A percentile compares a stretch with the other conserved stretches of the same genome.
Conservation (phyloP, 2,329 filamentous ascomycete species). For the Fonsecaea pedrosoi region DNA sequence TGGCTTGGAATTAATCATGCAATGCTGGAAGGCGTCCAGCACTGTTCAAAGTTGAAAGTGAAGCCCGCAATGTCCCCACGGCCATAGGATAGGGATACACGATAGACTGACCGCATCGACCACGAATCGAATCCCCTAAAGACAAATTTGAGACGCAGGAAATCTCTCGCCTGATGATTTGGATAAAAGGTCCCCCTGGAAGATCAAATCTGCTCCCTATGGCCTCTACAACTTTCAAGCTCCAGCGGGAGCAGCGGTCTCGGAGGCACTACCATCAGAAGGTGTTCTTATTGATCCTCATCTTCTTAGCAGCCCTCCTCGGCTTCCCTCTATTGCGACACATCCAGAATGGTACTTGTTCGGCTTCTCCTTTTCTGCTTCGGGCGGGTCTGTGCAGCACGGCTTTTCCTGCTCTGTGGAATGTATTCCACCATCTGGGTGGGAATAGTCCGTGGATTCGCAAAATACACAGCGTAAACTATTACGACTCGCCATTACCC, state of each 20-base stretch:
- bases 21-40: background rate
- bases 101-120: background rate
- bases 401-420: slow-evolving; percentile 47
- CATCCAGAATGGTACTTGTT: slow-evolving; percentile 11
- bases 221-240: slow-evolving; percentile 6
- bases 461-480: slow-evolving; percentile 52
- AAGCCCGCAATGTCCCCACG: background rate
- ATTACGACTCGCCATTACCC: slow-evolving; percentile 53
- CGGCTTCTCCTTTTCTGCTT: slow-evolving; percentile 15
- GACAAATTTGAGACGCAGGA: background rate
- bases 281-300: slow-evolving; percentile 15
- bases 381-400: slow-evolving; percentile 20
- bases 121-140: background rate
- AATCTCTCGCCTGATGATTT: background rate
- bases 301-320: slow-evolving; percentile 18
- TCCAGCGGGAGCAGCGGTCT: slow-evolving; percentile 3
- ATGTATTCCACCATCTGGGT: slow-evolving; percentile 60
- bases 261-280: slow-evolving; percentile 10
- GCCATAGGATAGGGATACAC: background rate
- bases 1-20: background rate
- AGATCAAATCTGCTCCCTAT: slow-evolving; percentile 9
- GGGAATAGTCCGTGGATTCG: slow-evolving; percentile 64
- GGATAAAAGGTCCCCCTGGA: background rate
- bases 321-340: slow-evolving; percentile 14
- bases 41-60: background rate